Percentiles rank a stretch among this genome's conserved stretches.
These are phyloP conservation scores for Hypoxylon intermedium DNA, from an alignment of 495 filamentous ascomycete species.

Conservation along the genomic window DNA sequence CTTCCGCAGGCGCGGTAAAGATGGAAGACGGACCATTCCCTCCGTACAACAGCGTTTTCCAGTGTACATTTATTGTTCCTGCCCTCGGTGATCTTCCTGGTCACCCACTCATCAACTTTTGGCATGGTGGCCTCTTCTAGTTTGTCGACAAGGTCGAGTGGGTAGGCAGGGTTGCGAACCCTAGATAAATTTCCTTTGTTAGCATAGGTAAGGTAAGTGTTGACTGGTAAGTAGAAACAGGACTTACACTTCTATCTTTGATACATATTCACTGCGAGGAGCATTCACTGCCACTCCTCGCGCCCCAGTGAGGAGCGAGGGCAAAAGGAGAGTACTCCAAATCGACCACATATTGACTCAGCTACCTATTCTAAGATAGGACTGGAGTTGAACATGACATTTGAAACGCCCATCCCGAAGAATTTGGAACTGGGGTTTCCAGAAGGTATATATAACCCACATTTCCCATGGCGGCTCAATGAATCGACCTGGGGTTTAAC, in stretches of 20 bases:
- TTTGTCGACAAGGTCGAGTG: conserved; percentile 50
- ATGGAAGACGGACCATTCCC: conserved; percentile 54
- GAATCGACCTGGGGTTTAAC: conserved; percentile 24
- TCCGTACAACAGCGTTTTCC: conserved; percentile 55
- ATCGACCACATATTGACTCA: conserved; percentile 44
- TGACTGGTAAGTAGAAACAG: not conserved
- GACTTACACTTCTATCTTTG: conserved; percentile 47
- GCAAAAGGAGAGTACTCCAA: conserved; percentile 43
- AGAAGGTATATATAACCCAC: conserved; percentile 41
- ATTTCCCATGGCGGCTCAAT: conserved; percentile 41
- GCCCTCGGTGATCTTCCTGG: conserved; percentile 42
- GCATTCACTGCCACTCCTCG: conserved; percentile 20
- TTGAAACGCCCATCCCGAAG: conserved; percentile 13
- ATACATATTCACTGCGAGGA: conserved; percentile 33
- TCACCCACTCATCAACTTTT: conserved; percentile 48
- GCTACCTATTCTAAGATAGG: conserved; percentile 27
- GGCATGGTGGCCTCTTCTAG: conserved; percentile 47
- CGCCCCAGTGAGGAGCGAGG: conserved; percentile 45
- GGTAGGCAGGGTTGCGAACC: conserved; percentile 46
- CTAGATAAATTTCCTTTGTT: conserved; percentile 10
- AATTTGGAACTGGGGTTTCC: conserved; percentile 7
- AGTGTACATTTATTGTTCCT: conserved; percentile 57
- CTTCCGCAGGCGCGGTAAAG: not conserved
- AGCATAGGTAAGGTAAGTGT: conserved; percentile 2
- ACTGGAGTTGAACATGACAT: conserved; percentile 18